Evolutionary conservation across 2,329 filamentous ascomycete species (phyloP).

Genomic region (Trichoderma koningiopsis): DNA sequence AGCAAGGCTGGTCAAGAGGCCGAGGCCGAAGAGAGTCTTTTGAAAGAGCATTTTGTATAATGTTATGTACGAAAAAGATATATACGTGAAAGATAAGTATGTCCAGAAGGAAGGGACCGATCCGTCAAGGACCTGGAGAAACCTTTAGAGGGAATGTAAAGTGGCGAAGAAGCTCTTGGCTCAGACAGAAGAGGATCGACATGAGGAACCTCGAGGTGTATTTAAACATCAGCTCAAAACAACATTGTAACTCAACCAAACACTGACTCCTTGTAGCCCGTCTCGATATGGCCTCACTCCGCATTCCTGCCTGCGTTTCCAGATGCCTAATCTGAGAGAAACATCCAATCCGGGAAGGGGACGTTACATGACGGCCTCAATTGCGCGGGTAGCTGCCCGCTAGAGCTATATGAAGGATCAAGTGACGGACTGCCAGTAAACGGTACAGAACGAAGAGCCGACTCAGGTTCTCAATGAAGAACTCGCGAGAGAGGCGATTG

Average conservation of each 20-base stretch:
- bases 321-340: constrained; percentile 9
- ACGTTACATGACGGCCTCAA: constrained; percentile 19
- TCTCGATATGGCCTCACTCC: constrained; percentile 1
- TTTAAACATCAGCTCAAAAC: not conserved
- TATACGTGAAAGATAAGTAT: constrained; percentile 15
- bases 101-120: constrained; percentile 15
- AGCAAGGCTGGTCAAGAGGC: constrained; percentile 22
- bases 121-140: constrained; percentile 14
- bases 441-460: constrained; percentile 1
- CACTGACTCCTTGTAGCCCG: not conserved
- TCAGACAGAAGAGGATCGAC: not conserved
- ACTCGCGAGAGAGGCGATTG: constrained; percentile 10
- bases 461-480: constrained; percentile 18
- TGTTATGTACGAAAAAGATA: constrained; percentile 9
- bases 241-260: not conserved
- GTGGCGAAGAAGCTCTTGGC: constrained; percentile 15
- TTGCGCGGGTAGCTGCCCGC: constrained; percentile 1
- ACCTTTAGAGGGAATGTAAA: not conserved
- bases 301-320: not conserved
- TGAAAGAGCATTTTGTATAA: constrained; percentile 23
- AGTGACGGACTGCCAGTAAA: constrained; percentile 9
- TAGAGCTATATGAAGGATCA: constrained; percentile 21
- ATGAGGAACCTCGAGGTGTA: not conserved
- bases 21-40: constrained; percentile 4
- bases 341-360: constrained; percentile 14